Evolutionary conservation across 768 basidiomycete species (phyloP).

Genomic region (Pseudohyphozyma bogoriensis): DNA sequence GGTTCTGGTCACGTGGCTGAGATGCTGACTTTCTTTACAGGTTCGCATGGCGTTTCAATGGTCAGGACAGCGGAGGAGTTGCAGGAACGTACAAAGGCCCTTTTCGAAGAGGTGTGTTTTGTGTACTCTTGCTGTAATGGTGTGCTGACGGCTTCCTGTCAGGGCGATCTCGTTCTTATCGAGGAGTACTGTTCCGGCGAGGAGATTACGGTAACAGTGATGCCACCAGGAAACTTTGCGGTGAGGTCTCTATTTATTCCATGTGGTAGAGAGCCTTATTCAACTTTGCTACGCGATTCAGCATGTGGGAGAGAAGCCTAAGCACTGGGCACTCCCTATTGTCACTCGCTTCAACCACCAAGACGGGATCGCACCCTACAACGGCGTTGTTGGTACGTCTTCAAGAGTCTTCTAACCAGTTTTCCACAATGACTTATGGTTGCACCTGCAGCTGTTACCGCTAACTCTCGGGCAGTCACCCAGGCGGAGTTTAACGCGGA

Average conservation of each 20-base stretch:
- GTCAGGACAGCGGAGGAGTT: slow-evolving; percentile 24
- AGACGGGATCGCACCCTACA: slow-evolving; percentile 35
- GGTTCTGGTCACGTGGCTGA: background rate
- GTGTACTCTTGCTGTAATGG: too few species aligned
- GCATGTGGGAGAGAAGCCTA: slow-evolving; percentile 25
- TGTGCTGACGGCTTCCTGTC: too few species aligned
- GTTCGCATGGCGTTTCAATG: slow-evolving; percentile 33
- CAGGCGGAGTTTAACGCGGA: slow-evolving; percentile 25
- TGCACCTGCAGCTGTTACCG: slow-evolving; percentile 33
- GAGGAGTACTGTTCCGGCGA: slow-evolving; percentile 32
- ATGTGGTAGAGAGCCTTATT: background rate
- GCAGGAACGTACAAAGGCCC: background rate
- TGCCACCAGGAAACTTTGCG: slow-evolving; percentile 34
- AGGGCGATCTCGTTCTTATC: slow-evolving; percentile 26
- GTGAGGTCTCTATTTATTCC: slow-evolving; percentile 14
- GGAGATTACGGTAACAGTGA: slow-evolving; percentile 35
- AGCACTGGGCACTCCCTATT: slow-evolving; percentile 33
- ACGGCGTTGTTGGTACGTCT: slow-evolving; percentile 33
- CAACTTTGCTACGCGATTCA: background rate
- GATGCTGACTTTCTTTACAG: background rate
- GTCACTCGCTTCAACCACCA: slow-evolving; percentile 32
- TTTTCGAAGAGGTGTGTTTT: slow-evolving; percentile 24
- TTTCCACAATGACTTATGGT: too few species aligned
- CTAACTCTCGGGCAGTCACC: slow-evolving; percentile 31
- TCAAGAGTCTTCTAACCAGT: too few species aligned